phyloP scores from a whole-genome alignment of 2,329 filamentous ascomycete species.

The Claviceps spartinae region DNA sequence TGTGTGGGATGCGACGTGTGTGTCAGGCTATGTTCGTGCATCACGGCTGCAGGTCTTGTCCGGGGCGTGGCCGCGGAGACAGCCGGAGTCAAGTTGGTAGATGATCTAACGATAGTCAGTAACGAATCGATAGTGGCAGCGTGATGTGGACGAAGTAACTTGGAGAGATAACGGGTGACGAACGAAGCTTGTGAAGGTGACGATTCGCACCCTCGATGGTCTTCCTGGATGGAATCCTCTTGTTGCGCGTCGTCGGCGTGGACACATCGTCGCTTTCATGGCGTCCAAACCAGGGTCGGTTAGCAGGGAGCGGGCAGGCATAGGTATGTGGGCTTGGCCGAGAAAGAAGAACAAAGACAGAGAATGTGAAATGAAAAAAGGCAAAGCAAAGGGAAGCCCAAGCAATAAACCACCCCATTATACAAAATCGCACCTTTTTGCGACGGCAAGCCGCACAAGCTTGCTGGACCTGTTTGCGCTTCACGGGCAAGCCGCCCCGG shows the following conservation, averaged over 20 bases:
- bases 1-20: not conserved
- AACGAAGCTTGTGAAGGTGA: conserved; percentile 18
- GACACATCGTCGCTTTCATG: conserved; percentile 27
- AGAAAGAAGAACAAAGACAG: not conserved
- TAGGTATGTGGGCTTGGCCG: not conserved
- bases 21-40: not conserved
- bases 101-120: conserved; percentile 1
- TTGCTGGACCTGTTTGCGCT: conserved; percentile 45
- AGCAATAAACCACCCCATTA: no score
- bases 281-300: conserved; percentile 3
- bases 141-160: not conserved
- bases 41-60: not conserved
- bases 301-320: conserved; percentile 1
- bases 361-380: not conserved
- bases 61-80: conserved; percentile 1
- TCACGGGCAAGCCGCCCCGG: conserved; percentile 37
- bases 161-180: conserved; percentile 5
- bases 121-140: not conserved
- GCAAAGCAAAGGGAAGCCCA: not conserved
- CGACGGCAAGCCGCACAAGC: conserved; percentile 42
- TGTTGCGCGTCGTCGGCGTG: conserved; percentile 23
- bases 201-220: conserved; percentile 14
- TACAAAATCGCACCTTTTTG: conserved; percentile 30
- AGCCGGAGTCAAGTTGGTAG: not conserved
- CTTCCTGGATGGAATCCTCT: conserved; percentile 16